Evolutionary conservation across 2,329 filamentous ascomycete genomes (phyloP).

Genomic region (Aspergillus bombycis): DNA sequence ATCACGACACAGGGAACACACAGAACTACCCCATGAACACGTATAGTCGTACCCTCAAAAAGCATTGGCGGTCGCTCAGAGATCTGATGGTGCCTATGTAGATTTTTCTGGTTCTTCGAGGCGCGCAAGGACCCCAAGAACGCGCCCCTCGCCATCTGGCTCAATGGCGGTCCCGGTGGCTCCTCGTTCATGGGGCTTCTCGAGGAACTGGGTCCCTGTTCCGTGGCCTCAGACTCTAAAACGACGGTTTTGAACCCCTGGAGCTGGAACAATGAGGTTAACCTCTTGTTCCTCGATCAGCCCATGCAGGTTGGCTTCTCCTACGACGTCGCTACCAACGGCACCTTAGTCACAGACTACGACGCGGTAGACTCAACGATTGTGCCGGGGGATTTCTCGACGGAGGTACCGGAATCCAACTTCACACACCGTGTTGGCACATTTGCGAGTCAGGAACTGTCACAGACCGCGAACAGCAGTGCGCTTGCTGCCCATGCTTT

Average conservation of each 20-base stretch:
- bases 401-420: conserved; percentile 48
- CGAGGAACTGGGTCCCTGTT: conserved; percentile 57
- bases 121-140: conserved; percentile 55
- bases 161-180: conserved; percentile 65
- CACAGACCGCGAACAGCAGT: conserved; percentile 53
- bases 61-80: not conserved
- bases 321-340: conserved; percentile 51
- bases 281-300: conserved; percentile 73
- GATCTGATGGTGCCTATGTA: not conserved
- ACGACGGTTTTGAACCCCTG: conserved; percentile 58
- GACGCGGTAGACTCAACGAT: conserved; percentile 28
- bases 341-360: conserved; percentile 33
- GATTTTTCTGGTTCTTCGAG: conserved; percentile 68
- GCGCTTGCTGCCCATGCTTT: conserved; percentile 56
- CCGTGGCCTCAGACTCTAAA: conserved; percentile 56
- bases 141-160: conserved; percentile 63
- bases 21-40: conserved; percentile 64
- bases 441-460: conserved; percentile 50
- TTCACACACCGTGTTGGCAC: conserved; percentile 58
- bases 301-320: conserved; percentile 63
- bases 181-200: conserved; percentile 61
- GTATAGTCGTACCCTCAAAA: not conserved
- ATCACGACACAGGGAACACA: conserved; percentile 37
- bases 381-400: conserved; percentile 26
- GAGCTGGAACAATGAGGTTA: conserved; percentile 66